Evolutionary conservation across 768 basidiomycete species (phyloP).

Genomic region (Naematelia aurantialba): DNA sequence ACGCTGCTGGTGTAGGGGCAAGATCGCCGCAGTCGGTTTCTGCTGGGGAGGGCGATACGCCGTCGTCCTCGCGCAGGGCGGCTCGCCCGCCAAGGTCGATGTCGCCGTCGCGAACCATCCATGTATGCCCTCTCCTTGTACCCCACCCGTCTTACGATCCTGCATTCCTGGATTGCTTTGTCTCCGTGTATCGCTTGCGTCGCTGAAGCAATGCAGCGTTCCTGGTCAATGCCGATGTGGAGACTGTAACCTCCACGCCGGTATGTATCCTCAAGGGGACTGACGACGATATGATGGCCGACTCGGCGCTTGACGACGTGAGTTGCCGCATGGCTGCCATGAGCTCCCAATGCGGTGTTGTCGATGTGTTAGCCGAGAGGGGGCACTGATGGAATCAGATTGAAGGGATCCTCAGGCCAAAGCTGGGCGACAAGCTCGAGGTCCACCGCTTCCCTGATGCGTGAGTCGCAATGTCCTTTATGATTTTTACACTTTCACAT

Average conservation of each 20-base stretch:
- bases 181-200: neutral
- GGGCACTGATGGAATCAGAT: conserved; percentile 1
- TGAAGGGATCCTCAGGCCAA: conserved; percentile 24
- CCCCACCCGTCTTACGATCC: conserved; percentile 5
- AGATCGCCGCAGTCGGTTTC: conserved; percentile 50
- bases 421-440: conserved; percentile 33
- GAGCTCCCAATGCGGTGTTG: neutral
- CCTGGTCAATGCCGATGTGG: conserved; percentile 42
- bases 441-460: conserved; percentile 32
- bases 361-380: neutral
- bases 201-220: conserved; percentile 15
- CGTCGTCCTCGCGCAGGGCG: conserved; percentile 31
- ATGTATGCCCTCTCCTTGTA: no score
- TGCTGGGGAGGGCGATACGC: conserved; percentile 50
- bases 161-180: neutral
- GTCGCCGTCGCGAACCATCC: conserved; percentile 52
- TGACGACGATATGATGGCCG: conserved; percentile 40
- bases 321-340: neutral
- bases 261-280: conserved; percentile 43
- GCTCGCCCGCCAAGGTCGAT: conserved; percentile 28
- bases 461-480: neutral
- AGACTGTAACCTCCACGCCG: conserved; percentile 38
- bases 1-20: conserved; percentile 21
- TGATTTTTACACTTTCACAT: neutral
- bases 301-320: conserved; percentile 27